Conservation (phyloP, 2,329 filamentous ascomycete genomes). For the Endocalyx cinctus region DNA sequence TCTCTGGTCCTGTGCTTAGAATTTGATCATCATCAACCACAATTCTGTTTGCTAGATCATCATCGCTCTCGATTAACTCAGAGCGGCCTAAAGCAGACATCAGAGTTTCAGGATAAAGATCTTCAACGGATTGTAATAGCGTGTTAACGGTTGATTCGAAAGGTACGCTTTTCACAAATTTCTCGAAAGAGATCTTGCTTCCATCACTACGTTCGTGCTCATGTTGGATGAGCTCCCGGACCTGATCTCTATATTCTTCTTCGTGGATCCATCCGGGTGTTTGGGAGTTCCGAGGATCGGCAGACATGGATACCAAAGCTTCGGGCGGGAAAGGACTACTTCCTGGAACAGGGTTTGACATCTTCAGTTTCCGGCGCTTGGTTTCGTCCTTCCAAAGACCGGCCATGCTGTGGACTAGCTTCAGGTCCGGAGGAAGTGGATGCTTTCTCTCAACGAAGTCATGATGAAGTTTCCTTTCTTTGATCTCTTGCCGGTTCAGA, state of each 20-base stretch:
- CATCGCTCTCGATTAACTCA: constrained; percentile 21
- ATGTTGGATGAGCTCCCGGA: constrained; percentile 57
- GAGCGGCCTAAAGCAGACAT: constrained; percentile 40
- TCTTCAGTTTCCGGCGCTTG: constrained; percentile 66
- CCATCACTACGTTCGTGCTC: constrained; percentile 52
- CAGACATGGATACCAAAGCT: constrained; percentile 83
- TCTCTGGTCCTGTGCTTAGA: constrained; percentile 37
- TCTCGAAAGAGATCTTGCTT: constrained; percentile 53
- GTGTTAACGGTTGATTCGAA: constrained; percentile 65
- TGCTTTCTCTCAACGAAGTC: constrained; percentile 72
- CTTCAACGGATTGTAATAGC: constrained; percentile 76
- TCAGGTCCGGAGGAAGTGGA: constrained; percentile 63
- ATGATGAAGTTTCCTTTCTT: constrained; percentile 76
- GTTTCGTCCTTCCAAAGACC: constrained; percentile 90
- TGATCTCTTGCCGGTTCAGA: constrained; percentile 71
- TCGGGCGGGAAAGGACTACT: constrained; percentile 78
- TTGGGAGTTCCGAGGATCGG: constrained; percentile 66
- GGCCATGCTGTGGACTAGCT: constrained; percentile 90
- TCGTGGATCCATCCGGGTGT: constrained; percentile 92
- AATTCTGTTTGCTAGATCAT: constrained; percentile 39
- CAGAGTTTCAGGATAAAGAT: constrained; percentile 71
- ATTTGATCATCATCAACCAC: constrained; percentile 63
- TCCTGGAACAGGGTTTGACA: constrained; percentile 58
- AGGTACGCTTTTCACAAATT: constrained; percentile 53
- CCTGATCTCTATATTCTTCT: constrained; percentile 67